Percentiles rank a stretch among this genome's conserved stretches.
These are phyloP conservation scores for Russula earlei DNA, from an alignment of 768 basidiomycete species.

Conservation along the genomic window DNA sequence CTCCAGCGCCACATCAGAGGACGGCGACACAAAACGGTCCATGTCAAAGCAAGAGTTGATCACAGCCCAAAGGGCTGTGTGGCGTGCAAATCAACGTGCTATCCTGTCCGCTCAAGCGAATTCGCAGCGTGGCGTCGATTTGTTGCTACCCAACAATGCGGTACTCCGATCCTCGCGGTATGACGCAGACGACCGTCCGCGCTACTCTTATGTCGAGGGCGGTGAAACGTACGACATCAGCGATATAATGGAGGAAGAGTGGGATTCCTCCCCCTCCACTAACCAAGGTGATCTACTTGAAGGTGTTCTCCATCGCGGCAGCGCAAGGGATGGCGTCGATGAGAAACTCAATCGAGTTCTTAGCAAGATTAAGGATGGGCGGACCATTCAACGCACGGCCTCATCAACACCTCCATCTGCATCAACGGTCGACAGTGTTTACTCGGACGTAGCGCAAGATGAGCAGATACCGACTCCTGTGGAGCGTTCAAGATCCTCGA, in stretches of 20 bases:
- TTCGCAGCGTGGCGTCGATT: slow-evolving; percentile 78
- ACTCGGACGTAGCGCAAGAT: slow-evolving; percentile 53
- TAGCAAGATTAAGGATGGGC: slow-evolving; percentile 63
- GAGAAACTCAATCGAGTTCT: slow-evolving; percentile 70
- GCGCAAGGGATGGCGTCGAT: slow-evolving; percentile 44
- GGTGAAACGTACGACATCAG: slow-evolving; percentile 92
- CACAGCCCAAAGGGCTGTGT: slow-evolving; percentile 82
- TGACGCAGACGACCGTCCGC: slow-evolving; percentile 59
- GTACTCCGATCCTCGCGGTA: slow-evolving; percentile 78
- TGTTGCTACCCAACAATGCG: slow-evolving; percentile 76
- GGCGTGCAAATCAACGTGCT: slow-evolving; percentile 75
- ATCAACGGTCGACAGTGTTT: slow-evolving; percentile 24
- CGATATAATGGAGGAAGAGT: slow-evolving; percentile 86
- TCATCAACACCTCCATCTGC: slow-evolving; percentile 20
- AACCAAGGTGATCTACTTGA: slow-evolving; percentile 56
- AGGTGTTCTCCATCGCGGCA: slow-evolving; percentile 44
- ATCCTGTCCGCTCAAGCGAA: slow-evolving; percentile 83
- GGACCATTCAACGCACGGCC: slow-evolving; percentile 28
- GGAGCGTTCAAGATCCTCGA: slow-evolving; percentile 21
- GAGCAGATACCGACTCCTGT: slow-evolving; percentile 22
- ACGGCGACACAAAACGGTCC: slow-evolving; percentile 33
- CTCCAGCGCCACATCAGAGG: slow-evolving; percentile 50
- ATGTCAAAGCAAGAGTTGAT: slow-evolving; percentile 82
- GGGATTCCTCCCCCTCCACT: slow-evolving; percentile 35
- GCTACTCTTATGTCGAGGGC: slow-evolving; percentile 92